Conservation (phyloP, 2,329 filamentous ascomycete species). For the Pseudopithomyces chartarum region DNA sequence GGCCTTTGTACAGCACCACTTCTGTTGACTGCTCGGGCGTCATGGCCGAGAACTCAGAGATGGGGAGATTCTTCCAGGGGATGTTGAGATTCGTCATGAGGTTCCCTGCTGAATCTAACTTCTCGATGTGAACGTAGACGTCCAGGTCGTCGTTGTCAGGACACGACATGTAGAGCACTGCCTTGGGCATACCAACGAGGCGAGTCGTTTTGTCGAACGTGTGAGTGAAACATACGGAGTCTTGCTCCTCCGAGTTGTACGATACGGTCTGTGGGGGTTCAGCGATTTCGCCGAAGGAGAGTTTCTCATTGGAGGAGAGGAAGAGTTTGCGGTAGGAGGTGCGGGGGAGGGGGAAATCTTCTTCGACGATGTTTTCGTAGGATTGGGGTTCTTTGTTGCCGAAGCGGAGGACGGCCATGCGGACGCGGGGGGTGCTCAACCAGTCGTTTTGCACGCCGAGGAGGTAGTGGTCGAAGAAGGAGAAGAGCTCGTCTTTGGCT, state of each 20-base stretch:
- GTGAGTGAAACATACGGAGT: conserved; percentile 32
- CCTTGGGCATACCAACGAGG: conserved; percentile 55
- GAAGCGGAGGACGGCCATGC: not conserved
- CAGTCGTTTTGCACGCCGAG: not conserved
- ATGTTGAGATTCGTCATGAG: conserved; percentile 51
- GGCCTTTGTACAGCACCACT: conserved; percentile 50
- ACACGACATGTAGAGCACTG: conserved; percentile 53
- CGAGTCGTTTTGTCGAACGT: conserved; percentile 43
- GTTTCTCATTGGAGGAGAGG: conserved; percentile 3
- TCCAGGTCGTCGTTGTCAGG: conserved; percentile 50
- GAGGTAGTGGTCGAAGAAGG: not conserved
- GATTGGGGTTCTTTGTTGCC: conserved; percentile 1
- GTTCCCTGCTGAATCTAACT: conserved; percentile 51
- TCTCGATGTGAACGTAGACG: conserved; percentile 52
- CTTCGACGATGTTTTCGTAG: conserved; percentile 18
- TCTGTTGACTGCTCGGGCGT: conserved; percentile 52
- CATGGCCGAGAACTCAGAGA: conserved; percentile 60
- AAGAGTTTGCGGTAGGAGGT: conserved; percentile 20
- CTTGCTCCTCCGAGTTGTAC: conserved; percentile 11
- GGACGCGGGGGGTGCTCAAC: not conserved
- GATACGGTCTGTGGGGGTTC: not conserved
- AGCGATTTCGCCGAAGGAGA: not conserved
- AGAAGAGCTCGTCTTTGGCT: not conserved
- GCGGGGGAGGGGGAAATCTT: conserved; percentile 21
- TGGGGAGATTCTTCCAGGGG: conserved; percentile 43